Base-by-base conservation (phyloP, 805 yeast species). In the Brettanomyces sp. region DNA sequence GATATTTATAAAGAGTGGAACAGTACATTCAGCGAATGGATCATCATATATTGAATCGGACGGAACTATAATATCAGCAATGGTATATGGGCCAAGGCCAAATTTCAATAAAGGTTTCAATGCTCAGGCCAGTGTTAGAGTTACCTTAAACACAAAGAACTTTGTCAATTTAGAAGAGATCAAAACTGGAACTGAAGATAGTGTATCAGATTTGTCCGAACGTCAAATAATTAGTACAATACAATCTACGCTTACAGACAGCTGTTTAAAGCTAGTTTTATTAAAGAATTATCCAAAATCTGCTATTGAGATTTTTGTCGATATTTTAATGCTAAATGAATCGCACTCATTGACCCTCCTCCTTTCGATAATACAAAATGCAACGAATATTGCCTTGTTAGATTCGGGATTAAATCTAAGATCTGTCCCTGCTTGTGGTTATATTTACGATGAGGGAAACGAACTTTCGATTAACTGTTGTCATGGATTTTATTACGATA, bases 1-100 rank as follows among this genome's bases (percentile, higher is more conserved):
- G 49, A 68, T 82, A 39, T 87, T 74, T 65, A 63, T 82, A 33
- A 72, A 79, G 54, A 77, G 83, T 6, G 86, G 87, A 5, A 65
- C 81, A 34, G 72, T 85, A 33, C 72, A 77, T 33, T 84, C 84
- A 56, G 80, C 89, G 45, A 80, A 80, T 56, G 97, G 98, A 3
- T 87, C 95, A 21, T 76, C 95, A 3, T 85, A 83, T 53, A 58
- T 87, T 21, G 97, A 90, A 61, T 66, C 71, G 0, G 85, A 77
- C 32, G 72, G 76, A 24, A 76, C 76, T 24, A 74, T 80, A 41
- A 63, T 88, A 5, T 77, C 81, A 45, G 82, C 83, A 1, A 73
- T 88, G 4, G 80, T 91, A 0, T 85, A 80, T 63, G 98, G 98
- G 0, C 98, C 98, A 4, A 73, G 89, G 52, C 96, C 98, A 6